Evolutionary conservation across 352 stramenopile species (phyloP).

Genomic region (Phytophthora pistaciae): DNA sequence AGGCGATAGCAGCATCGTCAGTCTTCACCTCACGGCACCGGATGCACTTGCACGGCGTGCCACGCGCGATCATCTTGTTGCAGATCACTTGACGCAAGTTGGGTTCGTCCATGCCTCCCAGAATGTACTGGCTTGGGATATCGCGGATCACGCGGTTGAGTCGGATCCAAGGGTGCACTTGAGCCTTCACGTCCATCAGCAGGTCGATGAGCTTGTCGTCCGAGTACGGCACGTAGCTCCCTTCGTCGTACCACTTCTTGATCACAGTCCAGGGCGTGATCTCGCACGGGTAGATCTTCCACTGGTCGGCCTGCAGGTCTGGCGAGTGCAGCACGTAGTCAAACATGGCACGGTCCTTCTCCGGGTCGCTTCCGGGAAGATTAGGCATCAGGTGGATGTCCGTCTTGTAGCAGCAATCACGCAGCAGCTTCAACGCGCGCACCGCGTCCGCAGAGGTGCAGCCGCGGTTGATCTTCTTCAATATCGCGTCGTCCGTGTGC

Average conservation of each 20-base stretch:
- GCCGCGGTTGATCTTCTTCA: constrained; percentile 93
- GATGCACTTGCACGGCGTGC: constrained; percentile 90
- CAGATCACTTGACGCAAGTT: constrained; percentile 93
- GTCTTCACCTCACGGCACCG: constrained; percentile 93
- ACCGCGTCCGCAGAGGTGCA: constrained; percentile 83
- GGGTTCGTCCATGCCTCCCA: constrained; percentile 92
- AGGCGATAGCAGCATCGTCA: constrained; percentile 80
- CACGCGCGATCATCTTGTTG: constrained; percentile 81
- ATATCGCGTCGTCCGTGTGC: constrained; percentile 92
- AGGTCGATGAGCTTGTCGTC: constrained; percentile 91
- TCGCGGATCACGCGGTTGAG: constrained; percentile 95
- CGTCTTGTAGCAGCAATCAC: constrained; percentile 95
- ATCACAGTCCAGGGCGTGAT: constrained; percentile 93
- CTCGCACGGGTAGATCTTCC: constrained; percentile 96
- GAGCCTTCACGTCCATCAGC: constrained; percentile 90
- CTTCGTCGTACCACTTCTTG: constrained; percentile 92
- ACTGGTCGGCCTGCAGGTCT: constrained; percentile 94
- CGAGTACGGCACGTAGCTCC: constrained; percentile 90
- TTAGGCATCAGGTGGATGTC: constrained; percentile 96
- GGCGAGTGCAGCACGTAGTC: constrained; percentile 89
- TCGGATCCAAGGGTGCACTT: constrained; percentile 95
- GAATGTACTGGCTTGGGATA: constrained; percentile 95
- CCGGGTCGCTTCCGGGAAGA: constrained; percentile 83
- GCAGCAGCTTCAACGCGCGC: constrained; percentile 83
- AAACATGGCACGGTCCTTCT: constrained; percentile 92